Conservation (phyloP, 2,329 filamentous ascomycete species). For the Microdochium trichocladiopsis region DNA sequence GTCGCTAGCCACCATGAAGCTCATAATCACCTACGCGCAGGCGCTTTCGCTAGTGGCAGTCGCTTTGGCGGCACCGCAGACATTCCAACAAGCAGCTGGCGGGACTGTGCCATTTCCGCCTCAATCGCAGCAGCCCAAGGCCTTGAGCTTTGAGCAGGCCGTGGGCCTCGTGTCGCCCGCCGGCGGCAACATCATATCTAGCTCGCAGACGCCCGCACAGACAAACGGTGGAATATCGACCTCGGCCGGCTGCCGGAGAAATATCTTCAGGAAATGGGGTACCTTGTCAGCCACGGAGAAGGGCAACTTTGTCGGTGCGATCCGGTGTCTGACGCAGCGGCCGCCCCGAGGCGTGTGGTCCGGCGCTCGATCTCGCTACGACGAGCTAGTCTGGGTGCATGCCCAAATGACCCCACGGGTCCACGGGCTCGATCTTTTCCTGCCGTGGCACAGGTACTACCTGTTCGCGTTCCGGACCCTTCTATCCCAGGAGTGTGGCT, state of each 20-base stretch:
- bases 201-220: background rate
- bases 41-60: background rate
- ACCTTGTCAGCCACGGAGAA: background rate
- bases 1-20: background rate
- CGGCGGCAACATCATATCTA: background rate
- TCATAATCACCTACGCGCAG: background rate
- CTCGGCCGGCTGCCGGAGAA: background rate
- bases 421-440: constrained; percentile 23
- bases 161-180: background rate
- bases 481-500: constrained; percentile 23
- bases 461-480: constrained; percentile 20
- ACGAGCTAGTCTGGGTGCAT: constrained; percentile 22
- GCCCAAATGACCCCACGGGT: constrained; percentile 21
- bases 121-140: background rate
- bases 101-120: background rate
- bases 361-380: constrained; percentile 12
- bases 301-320: background rate
- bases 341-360: background rate
- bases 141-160: background rate
- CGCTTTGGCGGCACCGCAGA: background rate
- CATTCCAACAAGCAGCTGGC: background rate
- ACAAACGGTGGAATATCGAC: background rate
- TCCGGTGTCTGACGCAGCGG: background rate
- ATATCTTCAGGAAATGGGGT: background rate
- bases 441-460: constrained; percentile 25